Evolutionary conservation across 139 green algal species (phyloP).

Genomic region (Mesotaenium endlicherianum): DNA sequence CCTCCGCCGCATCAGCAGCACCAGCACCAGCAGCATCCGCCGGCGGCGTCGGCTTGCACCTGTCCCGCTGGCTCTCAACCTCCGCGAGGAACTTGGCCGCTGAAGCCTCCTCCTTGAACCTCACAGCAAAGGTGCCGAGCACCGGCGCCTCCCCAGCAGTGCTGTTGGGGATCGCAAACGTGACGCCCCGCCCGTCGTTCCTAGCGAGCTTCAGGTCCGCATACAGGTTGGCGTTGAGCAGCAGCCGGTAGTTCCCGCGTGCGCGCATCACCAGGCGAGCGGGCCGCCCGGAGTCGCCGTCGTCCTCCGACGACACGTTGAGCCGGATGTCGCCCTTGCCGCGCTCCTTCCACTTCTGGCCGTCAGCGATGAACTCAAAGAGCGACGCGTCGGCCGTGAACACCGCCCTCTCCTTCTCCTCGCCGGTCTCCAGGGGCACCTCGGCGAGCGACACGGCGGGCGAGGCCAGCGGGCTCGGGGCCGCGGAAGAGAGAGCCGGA

Average conservation of each 20-base stretch:
- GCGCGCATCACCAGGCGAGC: conserved; percentile 88
- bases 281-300: conserved; percentile 42
- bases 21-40: too few species aligned
- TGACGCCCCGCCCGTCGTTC: conserved; percentile 82
- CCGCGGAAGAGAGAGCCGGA: not conserved
- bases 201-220: conserved; percentile 67
- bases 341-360: conserved; percentile 75
- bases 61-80: too few species aligned
- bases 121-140: conserved; percentile 19
- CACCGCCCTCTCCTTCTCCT: conserved; percentile 52
- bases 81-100: conserved; percentile 8
- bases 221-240: conserved; percentile 88
- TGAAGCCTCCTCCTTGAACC: conserved; percentile 20
- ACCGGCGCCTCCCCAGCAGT: conserved; percentile 9
- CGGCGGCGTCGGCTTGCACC: too few species aligned
- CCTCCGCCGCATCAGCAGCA: too few species aligned
- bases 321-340: conserved; percentile 81
- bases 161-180: conserved; percentile 75
- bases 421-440: conserved; percentile 38
- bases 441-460: conserved; percentile 19
- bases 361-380: conserved; percentile 77
- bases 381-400: conserved; percentile 66
- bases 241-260: conserved; percentile 76
- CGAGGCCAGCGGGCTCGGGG: not conserved
- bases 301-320: conserved; percentile 61